Percentiles rank a stretch among this genome's conserved stretches.
These are phyloP conservation scores for Dactylonectria estremocensis DNA, from an alignment of 2,329 filamentous ascomycete genomes.

Conservation along the genomic window DNA sequence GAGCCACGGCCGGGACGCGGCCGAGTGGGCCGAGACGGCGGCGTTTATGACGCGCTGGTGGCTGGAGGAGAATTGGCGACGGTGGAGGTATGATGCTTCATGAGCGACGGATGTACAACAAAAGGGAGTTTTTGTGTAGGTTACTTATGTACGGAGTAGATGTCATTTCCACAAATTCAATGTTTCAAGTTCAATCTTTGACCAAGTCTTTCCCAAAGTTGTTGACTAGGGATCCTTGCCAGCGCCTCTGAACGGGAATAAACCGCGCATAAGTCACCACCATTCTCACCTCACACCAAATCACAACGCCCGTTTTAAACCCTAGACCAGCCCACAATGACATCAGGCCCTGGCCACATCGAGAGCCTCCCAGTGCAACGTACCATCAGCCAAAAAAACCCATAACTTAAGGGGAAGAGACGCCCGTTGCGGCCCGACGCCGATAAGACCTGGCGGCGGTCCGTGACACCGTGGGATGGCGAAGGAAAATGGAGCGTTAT, in stretches of 20 bases:
- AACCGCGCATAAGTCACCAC: background rate
- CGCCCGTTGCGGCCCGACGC: conserved; percentile 16
- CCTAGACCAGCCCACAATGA: conserved; percentile 33
- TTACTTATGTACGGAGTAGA: no score
- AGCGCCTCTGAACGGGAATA: background rate
- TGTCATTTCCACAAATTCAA: no score
- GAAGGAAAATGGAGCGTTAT: conserved; percentile 2
- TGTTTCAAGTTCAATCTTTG: no score
- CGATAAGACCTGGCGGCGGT: background rate
- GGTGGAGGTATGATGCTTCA: conserved; percentile 36
- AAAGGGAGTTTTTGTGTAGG: no score
- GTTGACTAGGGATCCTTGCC: background rate
- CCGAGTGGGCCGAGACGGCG: conserved; percentile 42
- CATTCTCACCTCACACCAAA: background rate
- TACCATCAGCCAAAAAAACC: conserved; percentile 27
- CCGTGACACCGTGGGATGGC: conserved; percentile 1
- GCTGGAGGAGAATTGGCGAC: conserved; percentile 42
- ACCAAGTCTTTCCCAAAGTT: no score
- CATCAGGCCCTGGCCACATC: conserved; percentile 21
- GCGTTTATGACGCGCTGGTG: conserved; percentile 43
- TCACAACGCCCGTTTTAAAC: conserved; percentile 15
- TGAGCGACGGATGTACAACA: no score
- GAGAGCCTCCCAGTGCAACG: conserved; percentile 15
- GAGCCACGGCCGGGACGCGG: conserved; percentile 28
- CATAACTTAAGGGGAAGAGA: conserved; percentile 20